Evolutionary conservation across 805 yeast genomes (phyloP).

Genomic region (Wickerhamiella dianesei): DNA sequence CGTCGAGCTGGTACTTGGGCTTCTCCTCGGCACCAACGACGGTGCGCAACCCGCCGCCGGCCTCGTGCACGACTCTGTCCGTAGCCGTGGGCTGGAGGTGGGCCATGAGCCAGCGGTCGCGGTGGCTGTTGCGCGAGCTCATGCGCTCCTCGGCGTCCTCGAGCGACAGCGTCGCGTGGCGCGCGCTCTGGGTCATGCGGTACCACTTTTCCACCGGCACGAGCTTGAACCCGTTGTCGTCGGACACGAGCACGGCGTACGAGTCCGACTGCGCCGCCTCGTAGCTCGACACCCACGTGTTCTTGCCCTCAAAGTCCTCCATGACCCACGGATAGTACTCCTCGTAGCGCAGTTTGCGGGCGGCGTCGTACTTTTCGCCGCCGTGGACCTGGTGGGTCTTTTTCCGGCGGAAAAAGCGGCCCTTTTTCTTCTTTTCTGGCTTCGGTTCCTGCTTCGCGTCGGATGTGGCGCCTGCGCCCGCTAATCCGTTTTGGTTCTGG

Average conservation of each 20-base stretch:
- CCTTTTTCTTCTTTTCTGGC: conserved; percentile 24
- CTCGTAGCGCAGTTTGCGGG: conserved; percentile 76
- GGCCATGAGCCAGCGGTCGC: conserved; percentile 93
- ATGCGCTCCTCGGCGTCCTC: conserved; percentile 95
- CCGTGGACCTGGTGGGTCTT: conserved; percentile 75
- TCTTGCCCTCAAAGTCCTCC: conserved; percentile 89
- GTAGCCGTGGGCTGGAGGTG: conserved; percentile 29
- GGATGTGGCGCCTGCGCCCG: conserved; percentile 27
- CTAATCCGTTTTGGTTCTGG: conserved; percentile 20
- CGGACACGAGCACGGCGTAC: conserved; percentile 75
- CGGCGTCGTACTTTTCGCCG: conserved; percentile 76
- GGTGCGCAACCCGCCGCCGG: conserved; percentile 17
- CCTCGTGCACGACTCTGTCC: conserved; percentile 2
- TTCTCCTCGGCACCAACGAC: conserved; percentile 31
- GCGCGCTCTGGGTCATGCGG: conserved; percentile 83
- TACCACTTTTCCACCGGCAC: conserved; percentile 92
- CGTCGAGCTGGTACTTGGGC: conserved; percentile 44
- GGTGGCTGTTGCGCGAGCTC: conserved; percentile 54
- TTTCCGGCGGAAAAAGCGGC: conserved; percentile 31
- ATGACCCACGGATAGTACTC: conserved; percentile 97
- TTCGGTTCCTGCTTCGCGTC: conserved; percentile 10
- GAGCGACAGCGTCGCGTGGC: conserved; percentile 80
- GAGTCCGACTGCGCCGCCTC: conserved; percentile 84
- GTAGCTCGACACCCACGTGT: conserved; percentile 90
- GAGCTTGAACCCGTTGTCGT: conserved; percentile 79